Evolutionary conservation across 1,284 basidiomycete species (phyloP), one percentile per base, ranked within the genome.

Genomic region (Papiliotrema terrestris): DNA sequence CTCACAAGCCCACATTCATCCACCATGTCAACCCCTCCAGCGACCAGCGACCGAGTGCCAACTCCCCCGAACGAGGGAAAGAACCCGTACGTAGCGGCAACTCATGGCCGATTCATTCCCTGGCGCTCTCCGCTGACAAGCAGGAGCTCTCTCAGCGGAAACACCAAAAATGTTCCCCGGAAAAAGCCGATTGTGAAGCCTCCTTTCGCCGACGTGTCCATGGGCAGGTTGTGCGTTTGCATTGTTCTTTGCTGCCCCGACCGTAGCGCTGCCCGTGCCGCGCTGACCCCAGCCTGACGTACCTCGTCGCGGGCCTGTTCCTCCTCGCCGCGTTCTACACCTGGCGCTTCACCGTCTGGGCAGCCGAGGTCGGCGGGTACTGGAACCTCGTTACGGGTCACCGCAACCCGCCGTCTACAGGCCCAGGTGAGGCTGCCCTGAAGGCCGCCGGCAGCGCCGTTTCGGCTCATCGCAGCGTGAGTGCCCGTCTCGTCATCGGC

Each of bases 321-420:
- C 58, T 63, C n/a, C 39, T 77, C 17, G 49, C 55, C n/a, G 64
- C 57, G 15, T 75, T 75, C 63, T 77, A 77, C 61, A 59, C 62
- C 38, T 77, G 74, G 73, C 55, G 74, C 32, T 59, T 73, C 49
- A 75, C 73, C 9, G 65, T 74, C 42, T 76, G 73, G 73, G 75
- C 74, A 1, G 44, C 49, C 23, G 59, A 75, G 8, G 72, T 63
- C 1, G 75, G 75, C 14, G 75, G 75, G 2, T 77, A 77, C 59
- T 76, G 74, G 74, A 69, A 72, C 37, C 62, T 76, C 41, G 56
- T 73, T 55, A 74, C 73, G 2, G 74, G 75, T 2, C 56, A 58
- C 35, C 65, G 69, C 15, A 49, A 55, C 8, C 41, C 57, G 3
- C 63, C 64, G 19, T 53, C 50, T n/a, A 43, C 53, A 6, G 57